phyloP scores from a whole-genome alignment of 116 monocot species.

The Trichopus zeylanicus region DNA sequence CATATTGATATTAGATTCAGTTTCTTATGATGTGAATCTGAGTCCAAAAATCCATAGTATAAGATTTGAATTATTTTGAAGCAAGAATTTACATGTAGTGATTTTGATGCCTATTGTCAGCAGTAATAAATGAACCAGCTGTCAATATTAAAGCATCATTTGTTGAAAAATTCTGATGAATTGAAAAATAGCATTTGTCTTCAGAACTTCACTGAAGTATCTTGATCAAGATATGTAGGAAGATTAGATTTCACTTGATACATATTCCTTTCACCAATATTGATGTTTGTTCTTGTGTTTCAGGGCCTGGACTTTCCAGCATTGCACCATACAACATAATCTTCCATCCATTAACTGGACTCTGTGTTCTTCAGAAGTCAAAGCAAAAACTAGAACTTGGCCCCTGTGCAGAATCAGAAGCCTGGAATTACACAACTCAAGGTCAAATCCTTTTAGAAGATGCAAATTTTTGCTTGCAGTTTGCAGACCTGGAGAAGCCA shows the following conservation, averaged over 20 bases:
- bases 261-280: too few species aligned
- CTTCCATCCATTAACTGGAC: constrained; percentile 65
- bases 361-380: constrained; percentile 29
- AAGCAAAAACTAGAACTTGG: constrained; percentile 18
- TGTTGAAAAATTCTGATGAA: background rate
- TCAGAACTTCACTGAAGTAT: too few species aligned
- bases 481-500: constrained; percentile 27
- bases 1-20: too few species aligned
- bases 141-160: background rate
- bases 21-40: too few species aligned
- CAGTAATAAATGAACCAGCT: too few species aligned
- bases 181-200: too few species aligned
- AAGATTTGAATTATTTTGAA: too few species aligned
- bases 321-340: constrained; percentile 26
- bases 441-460: constrained; percentile 12
- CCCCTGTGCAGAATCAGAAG: constrained; percentile 37
- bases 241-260: too few species aligned
- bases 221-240: too few species aligned
- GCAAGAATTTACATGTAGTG: too few species aligned
- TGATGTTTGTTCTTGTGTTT: background rate
- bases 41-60: too few species aligned
- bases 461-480: constrained; percentile 29
- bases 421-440: constrained; percentile 39
- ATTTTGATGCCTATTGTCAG: too few species aligned
- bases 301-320: constrained; percentile 48